A percentile compares a stretch with the other conserved stretches of the same genome.
Evolutionary conservation across 768 basidiomycete species (phyloP).

Genomic region (Strobilomyces dryophilus): DNA sequence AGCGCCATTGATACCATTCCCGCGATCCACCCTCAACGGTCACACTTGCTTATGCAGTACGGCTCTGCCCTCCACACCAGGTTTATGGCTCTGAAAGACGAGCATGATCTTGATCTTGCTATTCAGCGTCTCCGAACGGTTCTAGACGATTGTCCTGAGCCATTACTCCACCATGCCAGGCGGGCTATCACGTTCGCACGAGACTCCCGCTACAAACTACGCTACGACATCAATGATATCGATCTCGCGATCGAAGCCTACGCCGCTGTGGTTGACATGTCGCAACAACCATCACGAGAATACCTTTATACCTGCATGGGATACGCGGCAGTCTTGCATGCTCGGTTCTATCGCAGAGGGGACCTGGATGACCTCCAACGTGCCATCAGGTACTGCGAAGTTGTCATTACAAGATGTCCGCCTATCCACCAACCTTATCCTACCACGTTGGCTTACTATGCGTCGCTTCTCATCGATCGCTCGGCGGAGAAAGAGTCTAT

Average conservation of each 20-base stretch:
- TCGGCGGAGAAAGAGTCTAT: slow-evolving; percentile 10
- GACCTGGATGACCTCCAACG: slow-evolving; percentile 10
- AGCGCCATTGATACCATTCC: slow-evolving; percentile 5
- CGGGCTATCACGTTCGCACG: slow-evolving; percentile 7
- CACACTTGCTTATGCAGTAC: slow-evolving; percentile 15
- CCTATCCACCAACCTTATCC: slow-evolving; percentile 4
- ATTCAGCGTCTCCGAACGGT: slow-evolving; percentile 7
- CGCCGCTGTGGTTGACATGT: slow-evolving; percentile 7
- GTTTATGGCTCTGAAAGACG: slow-evolving; percentile 10
- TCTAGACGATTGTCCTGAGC: slow-evolving; percentile 2
- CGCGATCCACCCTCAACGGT: slow-evolving; percentile 10
- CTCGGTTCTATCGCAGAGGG: slow-evolving; percentile 9
- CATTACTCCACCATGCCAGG: slow-evolving; percentile 4
- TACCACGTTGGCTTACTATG: background rate
- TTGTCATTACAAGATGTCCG: slow-evolving; percentile 3
- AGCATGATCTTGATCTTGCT: slow-evolving; percentile 19
- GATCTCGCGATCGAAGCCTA: slow-evolving; percentile 8
- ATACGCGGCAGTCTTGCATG: slow-evolving; percentile 2
- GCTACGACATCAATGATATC: slow-evolving; percentile 14
- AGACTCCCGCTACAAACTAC: slow-evolving; percentile 7
- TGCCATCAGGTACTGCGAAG: slow-evolving; percentile 9
- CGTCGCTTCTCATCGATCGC: slow-evolving; percentile 10
- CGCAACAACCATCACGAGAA: slow-evolving; percentile 1
- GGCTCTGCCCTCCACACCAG: slow-evolving; percentile 12
- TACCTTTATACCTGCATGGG: slow-evolving; percentile 2